phyloP scores from a whole-genome alignment of 2,329 filamentous ascomycete species.

The Pseudogymnoascus sp. region DNA sequence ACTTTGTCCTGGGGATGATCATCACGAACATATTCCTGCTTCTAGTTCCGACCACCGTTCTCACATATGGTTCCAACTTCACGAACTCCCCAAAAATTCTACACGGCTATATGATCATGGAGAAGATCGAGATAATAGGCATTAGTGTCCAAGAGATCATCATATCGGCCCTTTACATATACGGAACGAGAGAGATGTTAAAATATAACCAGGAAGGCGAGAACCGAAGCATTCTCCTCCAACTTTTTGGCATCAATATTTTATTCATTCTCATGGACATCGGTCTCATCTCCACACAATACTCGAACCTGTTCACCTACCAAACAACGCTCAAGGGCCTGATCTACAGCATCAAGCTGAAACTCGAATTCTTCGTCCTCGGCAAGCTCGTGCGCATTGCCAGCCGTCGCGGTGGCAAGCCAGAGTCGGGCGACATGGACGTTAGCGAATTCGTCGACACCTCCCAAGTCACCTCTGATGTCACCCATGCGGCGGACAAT shows the following conservation, averaged over 20 bases:
- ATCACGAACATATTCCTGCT: conserved; percentile 41
- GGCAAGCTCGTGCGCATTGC: conserved; percentile 4
- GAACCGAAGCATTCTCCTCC: conserved; percentile 30
- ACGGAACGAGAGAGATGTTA: conserved; percentile 33
- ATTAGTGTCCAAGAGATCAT: conserved; percentile 39
- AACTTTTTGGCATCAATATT: conserved; percentile 39
- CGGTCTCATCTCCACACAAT: conserved; percentile 31
- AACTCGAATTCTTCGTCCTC: conserved; percentile 42
- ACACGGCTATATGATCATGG: conserved; percentile 31
- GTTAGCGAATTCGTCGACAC: background rate
- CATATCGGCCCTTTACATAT: conserved; percentile 43
- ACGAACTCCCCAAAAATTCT: conserved; percentile 23
- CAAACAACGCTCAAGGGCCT: conserved; percentile 33
- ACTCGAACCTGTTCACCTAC: conserved; percentile 30
- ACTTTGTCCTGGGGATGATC: conserved; percentile 43
- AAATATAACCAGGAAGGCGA: conserved; percentile 2
- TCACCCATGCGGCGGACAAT: background rate
- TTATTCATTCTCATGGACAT: conserved; percentile 40
- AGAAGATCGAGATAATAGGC: conserved; percentile 37
- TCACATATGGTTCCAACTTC: conserved; percentile 36
- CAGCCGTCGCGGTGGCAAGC: background rate
- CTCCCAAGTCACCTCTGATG: background rate
- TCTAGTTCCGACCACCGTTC: conserved; percentile 41
- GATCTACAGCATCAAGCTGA: conserved; percentile 37
- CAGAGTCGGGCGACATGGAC: background rate